Evolutionary conservation across 1,284 basidiomycete species (phyloP), one percentile per base, ranked within the genome.

Genomic region (Thelephora terrestris): DNA sequence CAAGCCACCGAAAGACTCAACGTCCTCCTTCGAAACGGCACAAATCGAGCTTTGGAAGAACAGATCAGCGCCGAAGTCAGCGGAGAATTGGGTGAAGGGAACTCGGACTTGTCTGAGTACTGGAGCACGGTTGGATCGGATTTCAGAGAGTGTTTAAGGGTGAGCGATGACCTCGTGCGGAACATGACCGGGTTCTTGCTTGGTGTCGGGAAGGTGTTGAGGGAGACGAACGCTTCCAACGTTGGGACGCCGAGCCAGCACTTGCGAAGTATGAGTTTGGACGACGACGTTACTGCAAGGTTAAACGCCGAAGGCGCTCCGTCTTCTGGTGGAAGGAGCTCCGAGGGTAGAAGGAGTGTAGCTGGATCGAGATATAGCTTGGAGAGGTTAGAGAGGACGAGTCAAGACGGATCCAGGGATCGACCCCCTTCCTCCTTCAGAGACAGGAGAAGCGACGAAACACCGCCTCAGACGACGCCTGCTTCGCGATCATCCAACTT

Each of bases 101-200:
- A 59, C 17, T 61, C 63, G 36, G 70, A 74, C 42, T 58, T 76
- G 21, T 71, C 69, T 3, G 76, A 78, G 48, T 63, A 86, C 20
- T 89, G 84, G 84, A 68, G 74, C 47, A 64, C 70, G 44, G 74
- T 88, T 9, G 81, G 82, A 1, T 72, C 71, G 4, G 85, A 89
- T 50, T 83, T 79, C 57, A 64, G 85, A 35, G 86, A 90, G 49
- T 74, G 76, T 44, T 54, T 85, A 52, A 70, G 82, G 55, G 71
- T 79, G 44, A 83, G 81, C 52, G 86, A 89, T 59, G 86, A 89
- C 58, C 67, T 87, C 38, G 79, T 89, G 1, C 68, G 87, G 46
- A 78, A 76, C 7, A 69, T 85, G 61, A 89, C 87, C 2, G 78
- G 76, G 36, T 77, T 90, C 52, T 62, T 90, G 53, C 65, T 89